Evolutionary conservation across 2,329 filamentous ascomycete genomes (phyloP).

Genomic region (Cytospora piceae): DNA sequence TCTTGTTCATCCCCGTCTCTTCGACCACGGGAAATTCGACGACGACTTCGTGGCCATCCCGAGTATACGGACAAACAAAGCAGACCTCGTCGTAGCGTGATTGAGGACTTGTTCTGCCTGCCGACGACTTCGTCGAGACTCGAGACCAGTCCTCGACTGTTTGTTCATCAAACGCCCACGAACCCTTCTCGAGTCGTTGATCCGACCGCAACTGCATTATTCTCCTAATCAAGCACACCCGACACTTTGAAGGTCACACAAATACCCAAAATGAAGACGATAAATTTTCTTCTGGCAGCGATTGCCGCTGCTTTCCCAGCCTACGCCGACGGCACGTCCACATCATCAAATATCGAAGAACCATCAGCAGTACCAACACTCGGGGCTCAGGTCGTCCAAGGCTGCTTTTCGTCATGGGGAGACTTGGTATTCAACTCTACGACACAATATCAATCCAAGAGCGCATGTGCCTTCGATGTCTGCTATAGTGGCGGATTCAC

Average conservation of each 20-base stretch:
- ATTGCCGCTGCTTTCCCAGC: conserved; percentile 20
- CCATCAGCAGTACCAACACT: conserved; percentile 44
- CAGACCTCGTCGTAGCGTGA: background rate
- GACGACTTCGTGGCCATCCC: conserved; percentile 16
- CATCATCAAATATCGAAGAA: conserved; percentile 39
- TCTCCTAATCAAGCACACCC: background rate
- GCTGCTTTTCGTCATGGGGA: conserved; percentile 54
- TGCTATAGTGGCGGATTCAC: conserved; percentile 50
- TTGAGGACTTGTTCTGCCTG: conserved; percentile 3
- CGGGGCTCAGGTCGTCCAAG: conserved; percentile 49
- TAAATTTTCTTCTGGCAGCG: conserved; percentile 22
- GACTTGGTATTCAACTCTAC: conserved; percentile 40
- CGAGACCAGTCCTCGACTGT: conserved; percentile 5
- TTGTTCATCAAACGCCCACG: background rate
- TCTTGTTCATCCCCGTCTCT: conserved; percentile 7
- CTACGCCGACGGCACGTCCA: conserved; percentile 18
- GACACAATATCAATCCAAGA: conserved; percentile 44
- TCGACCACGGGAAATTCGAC: conserved; percentile 2
- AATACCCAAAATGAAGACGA: conserved; percentile 27
- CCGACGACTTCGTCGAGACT: conserved; percentile 6
- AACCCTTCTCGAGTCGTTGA: conserved; percentile 10
- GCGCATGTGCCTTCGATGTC: conserved; percentile 44
- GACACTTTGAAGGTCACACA: conserved; percentile 4
- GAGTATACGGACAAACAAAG: conserved; percentile 8
- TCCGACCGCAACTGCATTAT: conserved; percentile 1